Conservation (phyloP, 1,284 basidiomycete species). For the Salmacisia buchloeana region DNA sequence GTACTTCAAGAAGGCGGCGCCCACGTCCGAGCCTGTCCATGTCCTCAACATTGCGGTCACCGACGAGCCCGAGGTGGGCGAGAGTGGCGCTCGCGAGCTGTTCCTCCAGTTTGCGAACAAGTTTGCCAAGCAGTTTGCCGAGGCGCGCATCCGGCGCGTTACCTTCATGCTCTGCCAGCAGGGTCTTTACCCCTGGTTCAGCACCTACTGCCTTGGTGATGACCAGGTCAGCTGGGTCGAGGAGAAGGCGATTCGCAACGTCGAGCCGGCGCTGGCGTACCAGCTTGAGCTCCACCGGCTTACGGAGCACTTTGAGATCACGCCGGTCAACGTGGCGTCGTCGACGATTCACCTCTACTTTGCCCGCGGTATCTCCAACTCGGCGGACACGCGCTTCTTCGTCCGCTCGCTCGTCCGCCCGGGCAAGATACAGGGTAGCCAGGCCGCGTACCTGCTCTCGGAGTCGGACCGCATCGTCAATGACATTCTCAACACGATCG, state of each 20-base stretch:
- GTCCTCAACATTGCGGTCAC: slow-evolving; percentile 71
- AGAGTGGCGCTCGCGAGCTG: slow-evolving; percentile 71
- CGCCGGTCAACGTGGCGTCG: slow-evolving; percentile 67
- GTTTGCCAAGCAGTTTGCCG: slow-evolving; percentile 61
- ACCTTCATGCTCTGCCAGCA: slow-evolving; percentile 87
- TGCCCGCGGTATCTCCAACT: slow-evolving; percentile 88
- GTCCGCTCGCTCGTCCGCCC: slow-evolving; percentile 93
- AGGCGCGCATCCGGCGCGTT: slow-evolving; percentile 80
- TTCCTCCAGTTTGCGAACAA: slow-evolving; percentile 72
- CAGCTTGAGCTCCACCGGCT: slow-evolving; percentile 94
- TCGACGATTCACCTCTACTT: slow-evolving; percentile 75
- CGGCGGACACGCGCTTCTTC: slow-evolving; percentile 95
- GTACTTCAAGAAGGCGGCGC: slow-evolving; percentile 28
- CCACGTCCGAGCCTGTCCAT: slow-evolving; percentile 32
- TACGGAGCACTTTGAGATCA: slow-evolving; percentile 86
- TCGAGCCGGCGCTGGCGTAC: slow-evolving; percentile 96
- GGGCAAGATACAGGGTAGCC: slow-evolving; percentile 73
- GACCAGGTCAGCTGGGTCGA: slow-evolving; percentile 75
- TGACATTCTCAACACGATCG: slow-evolving; percentile 86
- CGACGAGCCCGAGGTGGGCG: slow-evolving; percentile 67
- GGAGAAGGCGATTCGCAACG: slow-evolving; percentile 94
- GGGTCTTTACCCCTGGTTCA: slow-evolving; percentile 89
- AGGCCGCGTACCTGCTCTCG: slow-evolving; percentile 95
- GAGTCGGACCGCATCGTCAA: slow-evolving; percentile 96
- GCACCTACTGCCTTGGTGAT: slow-evolving; percentile 66